A percentile compares a stretch with the other conserved stretches of the same genome.
These are phyloP conservation scores for Paramyrothecium sp. DNA, from an alignment of 2,329 filamentous ascomycete species.

Conservation along the genomic window DNA sequence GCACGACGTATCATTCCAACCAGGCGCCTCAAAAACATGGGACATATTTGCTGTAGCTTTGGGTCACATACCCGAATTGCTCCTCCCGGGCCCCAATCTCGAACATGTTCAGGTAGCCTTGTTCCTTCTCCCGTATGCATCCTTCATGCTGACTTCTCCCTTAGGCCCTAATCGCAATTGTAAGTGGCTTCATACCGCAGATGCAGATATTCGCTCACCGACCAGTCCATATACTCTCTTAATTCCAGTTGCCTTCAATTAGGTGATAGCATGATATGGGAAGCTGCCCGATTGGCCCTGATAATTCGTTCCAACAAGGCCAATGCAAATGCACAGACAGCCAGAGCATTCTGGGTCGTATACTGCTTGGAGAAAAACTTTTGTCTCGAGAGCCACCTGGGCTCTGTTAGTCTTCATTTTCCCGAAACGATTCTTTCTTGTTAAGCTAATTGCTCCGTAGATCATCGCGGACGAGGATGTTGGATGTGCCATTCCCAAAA, in stretches of 20 bases:
- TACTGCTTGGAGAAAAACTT: constrained; percentile 35
- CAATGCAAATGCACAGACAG: constrained; percentile 9
- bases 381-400: constrained; percentile 25
- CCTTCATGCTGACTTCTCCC: no score
- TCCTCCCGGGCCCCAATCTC: no score
- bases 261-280: constrained; percentile 25
- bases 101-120: no score
- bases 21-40: no score
- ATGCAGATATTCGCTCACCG: neutral
- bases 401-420: constrained; percentile 24
- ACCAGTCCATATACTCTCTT: constrained; percentile 34
- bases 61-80: no score
- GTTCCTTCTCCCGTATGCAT: no score
- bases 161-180: neutral
- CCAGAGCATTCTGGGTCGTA: constrained; percentile 36
- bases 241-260: constrained; percentile 31
- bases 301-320: constrained; percentile 24
- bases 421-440: neutral
- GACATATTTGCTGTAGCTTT: no score
- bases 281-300: constrained; percentile 32
- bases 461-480: constrained; percentile 34
- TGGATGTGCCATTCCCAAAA: constrained; percentile 28
- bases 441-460: constrained; percentile 14
- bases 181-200: neutral
- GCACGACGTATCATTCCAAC: no score